phyloP scores from a whole-genome alignment of 2,329 filamentous ascomycete species.

The Fusarium setosum region DNA sequence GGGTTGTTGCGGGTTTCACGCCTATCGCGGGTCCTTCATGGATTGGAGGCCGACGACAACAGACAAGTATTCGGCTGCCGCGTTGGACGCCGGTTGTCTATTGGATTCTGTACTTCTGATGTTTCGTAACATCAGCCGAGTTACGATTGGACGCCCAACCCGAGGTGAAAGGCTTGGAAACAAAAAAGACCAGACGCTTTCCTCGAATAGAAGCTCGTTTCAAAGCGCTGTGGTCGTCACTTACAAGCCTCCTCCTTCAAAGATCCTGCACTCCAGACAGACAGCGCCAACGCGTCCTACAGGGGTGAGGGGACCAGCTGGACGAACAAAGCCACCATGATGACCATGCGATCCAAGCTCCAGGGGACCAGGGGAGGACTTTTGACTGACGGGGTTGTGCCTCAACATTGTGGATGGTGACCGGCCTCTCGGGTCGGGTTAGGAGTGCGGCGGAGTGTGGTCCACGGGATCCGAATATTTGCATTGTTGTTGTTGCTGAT shows the following conservation, averaged over 20 bases:
- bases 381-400: conserved; percentile 10
- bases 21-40: conserved; percentile 11
- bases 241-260: conserved; percentile 29
- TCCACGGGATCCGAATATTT: conserved; percentile 19
- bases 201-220: conserved; percentile 7
- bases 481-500: conserved; percentile 2
- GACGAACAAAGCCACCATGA: conserved; percentile 22
- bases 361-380: conserved; percentile 4
- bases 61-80: background rate
- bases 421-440: conserved; percentile 36
- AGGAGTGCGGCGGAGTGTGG: conserved; percentile 12
- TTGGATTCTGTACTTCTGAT: background rate
- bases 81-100: conserved; percentile 1
- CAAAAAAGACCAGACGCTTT: conserved; percentile 5
- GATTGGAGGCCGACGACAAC: background rate
- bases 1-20: conserved; percentile 18
- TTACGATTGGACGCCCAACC: conserved; percentile 16
- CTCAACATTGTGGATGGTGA: conserved; percentile 27
- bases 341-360: conserved; percentile 22
- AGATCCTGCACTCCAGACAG: conserved; percentile 6
- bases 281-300: conserved; percentile 6
- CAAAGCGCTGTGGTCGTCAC: conserved; percentile 23
- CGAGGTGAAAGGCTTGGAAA: background rate
- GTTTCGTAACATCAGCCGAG: conserved; percentile 3
- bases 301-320: conserved; percentile 14